phyloP scores from a whole-genome alignment of 2,329 filamentous ascomycete genomes.

The Phialemoniopsis sp. region DNA sequence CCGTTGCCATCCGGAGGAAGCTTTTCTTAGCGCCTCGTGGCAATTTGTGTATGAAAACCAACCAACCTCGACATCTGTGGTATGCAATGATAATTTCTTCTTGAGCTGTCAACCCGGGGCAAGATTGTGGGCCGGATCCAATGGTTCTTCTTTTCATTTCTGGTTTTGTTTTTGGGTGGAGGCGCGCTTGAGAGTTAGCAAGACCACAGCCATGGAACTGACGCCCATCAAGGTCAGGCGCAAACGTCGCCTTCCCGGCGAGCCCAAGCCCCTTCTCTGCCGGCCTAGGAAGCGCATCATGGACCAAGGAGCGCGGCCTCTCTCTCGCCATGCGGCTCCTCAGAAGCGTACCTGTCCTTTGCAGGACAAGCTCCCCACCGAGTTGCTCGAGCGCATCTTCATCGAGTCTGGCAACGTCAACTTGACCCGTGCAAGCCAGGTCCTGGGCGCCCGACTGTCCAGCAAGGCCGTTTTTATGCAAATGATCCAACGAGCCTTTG shows the following conservation, averaged over 20 bases:
- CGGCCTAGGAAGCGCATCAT: slow-evolving; percentile 3
- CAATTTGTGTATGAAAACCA: too few relatives aligned
- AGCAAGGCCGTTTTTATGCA: slow-evolving; percentile 22
- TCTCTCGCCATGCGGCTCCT: neutral
- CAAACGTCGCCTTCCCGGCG: slow-evolving; percentile 28
- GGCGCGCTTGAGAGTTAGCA: neutral
- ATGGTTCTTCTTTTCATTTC: neutral
- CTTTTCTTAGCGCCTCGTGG: too few relatives aligned
- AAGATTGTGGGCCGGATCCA: neutral
- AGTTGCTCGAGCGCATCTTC: slow-evolving; percentile 50
- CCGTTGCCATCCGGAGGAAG: too few relatives aligned
- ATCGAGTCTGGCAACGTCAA: slow-evolving; percentile 43
- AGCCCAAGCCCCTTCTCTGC: slow-evolving; percentile 14
- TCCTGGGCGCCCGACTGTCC: slow-evolving; percentile 43
- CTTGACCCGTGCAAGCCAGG: slow-evolving; percentile 37
- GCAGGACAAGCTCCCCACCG: slow-evolving; percentile 38
- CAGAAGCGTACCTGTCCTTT: slow-evolving; percentile 17
- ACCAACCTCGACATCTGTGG: too few relatives aligned
- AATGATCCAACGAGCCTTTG: slow-evolving; percentile 30
- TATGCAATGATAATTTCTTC: neutral
- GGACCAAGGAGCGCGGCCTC: neutral
- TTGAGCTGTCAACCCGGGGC: neutral
- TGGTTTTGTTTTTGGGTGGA: neutral
- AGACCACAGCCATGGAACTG: slow-evolving; percentile 31
- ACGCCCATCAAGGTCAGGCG: slow-evolving; percentile 45